A percentile compares a stretch with the other conserved stretches of the same genome.
Evolutionary conservation across 352 stramenopile genomes (phyloP).

Genomic region (Phytophthora constricta): DNA sequence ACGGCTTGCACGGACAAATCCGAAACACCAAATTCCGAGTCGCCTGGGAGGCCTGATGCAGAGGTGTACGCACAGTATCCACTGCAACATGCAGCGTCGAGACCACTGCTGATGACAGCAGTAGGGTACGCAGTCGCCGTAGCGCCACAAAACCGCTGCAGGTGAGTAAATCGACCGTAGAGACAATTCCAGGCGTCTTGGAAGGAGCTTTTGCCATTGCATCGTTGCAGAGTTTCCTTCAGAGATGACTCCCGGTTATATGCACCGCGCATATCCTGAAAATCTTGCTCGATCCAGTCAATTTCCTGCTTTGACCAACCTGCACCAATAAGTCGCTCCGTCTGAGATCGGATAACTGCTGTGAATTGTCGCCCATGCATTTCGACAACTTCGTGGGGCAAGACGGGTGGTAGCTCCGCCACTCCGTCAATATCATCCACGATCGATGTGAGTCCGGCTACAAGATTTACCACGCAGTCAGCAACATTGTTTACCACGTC

Average conservation of each 20-base stretch:
- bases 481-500: conserved; percentile 30
- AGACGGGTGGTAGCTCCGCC: conserved; percentile 22
- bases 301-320: conserved; percentile 37
- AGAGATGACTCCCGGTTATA: conserved; percentile 26
- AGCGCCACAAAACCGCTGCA: conserved; percentile 33
- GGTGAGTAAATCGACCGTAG: conserved; percentile 28
- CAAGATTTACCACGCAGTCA: conserved; percentile 25
- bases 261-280: conserved; percentile 31
- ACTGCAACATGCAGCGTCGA: neutral
- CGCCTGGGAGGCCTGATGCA: conserved; percentile 11
- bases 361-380: conserved; percentile 34
- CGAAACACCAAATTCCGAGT: conserved; percentile 25
- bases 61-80: conserved; percentile 4
- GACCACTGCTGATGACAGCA: neutral
- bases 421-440: conserved; percentile 4
- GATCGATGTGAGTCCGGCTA: conserved; percentile 30
- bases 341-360: conserved; percentile 19
- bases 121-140: conserved; percentile 29
- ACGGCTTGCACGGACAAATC: conserved; percentile 38
- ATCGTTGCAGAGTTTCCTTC: conserved; percentile 21
- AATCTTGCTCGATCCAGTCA: conserved; percentile 44
- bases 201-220: conserved; percentile 17
- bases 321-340: conserved; percentile 25
- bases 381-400: conserved; percentile 35
- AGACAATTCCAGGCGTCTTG: conserved; percentile 25